A percentile compares a stretch with the other conserved stretches of the same genome.
Conservation (phyloP, 2,329 filamentous ascomycete genomes). For the Cordyceps fumosorosea region DNA sequence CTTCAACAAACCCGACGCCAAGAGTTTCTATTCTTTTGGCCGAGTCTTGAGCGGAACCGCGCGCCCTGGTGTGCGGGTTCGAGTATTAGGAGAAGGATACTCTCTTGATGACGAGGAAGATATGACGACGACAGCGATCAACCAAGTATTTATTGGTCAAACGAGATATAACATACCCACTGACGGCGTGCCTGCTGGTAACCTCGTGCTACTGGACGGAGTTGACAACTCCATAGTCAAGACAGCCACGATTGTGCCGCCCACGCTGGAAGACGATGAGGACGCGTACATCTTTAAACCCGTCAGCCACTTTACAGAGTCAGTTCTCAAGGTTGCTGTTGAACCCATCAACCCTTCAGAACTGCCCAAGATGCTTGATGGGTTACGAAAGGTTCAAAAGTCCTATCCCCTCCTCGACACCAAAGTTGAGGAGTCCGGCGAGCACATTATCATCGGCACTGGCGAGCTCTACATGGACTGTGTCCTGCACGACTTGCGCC, state of each 20-base stretch:
- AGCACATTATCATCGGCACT: constrained; percentile 90
- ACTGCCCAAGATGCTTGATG: constrained; percentile 96
- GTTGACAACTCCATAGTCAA: constrained; percentile 99
- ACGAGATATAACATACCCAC: constrained; percentile 89
- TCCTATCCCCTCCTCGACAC: constrained; percentile 93
- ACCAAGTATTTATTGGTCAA: constrained; percentile 83
- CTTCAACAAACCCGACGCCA: constrained; percentile 85
- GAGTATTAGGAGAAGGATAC: constrained; percentile 91
- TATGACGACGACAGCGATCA: constrained; percentile 81
- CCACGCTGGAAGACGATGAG: constrained; percentile 75
- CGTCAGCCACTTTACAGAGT: constrained; percentile 90
- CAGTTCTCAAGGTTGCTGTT: constrained; percentile 94
- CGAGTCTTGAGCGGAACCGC: constrained; percentile 90
- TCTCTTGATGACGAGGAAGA: constrained; percentile 97
- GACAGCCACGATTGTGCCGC: constrained; percentile 81
- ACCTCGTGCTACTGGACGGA: constrained; percentile 84
- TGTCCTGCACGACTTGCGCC: constrained; percentile 86
- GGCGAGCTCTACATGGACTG: constrained; percentile 99
- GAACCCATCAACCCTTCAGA: constrained; percentile 98
- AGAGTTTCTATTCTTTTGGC: constrained; percentile 82
- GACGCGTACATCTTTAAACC: constrained; percentile 94
- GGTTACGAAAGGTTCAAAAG: constrained; percentile 93
- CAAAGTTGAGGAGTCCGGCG: constrained; percentile 95
- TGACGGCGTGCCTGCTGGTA: constrained; percentile 87
- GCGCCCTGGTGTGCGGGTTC: constrained; percentile 71